Evolutionary conservation across 106 monocot species (phyloP).

Genomic region (Chionographis japonica): DNA sequence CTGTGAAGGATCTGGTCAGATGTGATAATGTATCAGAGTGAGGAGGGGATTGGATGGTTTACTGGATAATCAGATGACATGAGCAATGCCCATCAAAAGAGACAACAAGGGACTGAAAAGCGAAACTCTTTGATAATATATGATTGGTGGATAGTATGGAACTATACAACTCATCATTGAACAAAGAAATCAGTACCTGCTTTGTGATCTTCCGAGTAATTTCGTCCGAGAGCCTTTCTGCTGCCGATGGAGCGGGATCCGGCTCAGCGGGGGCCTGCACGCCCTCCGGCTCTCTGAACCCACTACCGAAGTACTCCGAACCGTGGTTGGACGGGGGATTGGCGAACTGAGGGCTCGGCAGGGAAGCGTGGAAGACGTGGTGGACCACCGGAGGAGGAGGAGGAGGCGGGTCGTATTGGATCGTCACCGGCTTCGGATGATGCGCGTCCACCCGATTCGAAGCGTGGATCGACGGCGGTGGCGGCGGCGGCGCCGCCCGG

Average conservation of each 20-base stretch:
- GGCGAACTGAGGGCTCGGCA: not conserved
- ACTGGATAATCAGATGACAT: too few relatives aligned
- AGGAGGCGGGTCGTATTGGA: constrained; percentile 10
- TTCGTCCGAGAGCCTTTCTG: constrained; percentile 18
- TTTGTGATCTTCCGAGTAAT: constrained; percentile 22
- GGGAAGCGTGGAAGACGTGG: not conserved
- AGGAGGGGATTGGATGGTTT: too few relatives aligned
- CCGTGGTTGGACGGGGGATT: not conserved
- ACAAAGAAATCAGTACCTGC: constrained; percentile 10
- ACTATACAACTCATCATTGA: too few relatives aligned
- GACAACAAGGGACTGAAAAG: too few relatives aligned
- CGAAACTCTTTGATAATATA: too few relatives aligned
- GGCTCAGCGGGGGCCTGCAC: constrained; percentile 7
- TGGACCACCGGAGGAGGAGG: not conserved
- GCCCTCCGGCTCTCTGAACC: constrained; percentile 2
- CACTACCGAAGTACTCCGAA: constrained; percentile 10
- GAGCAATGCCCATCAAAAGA: too few relatives aligned
- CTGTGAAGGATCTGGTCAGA: too few relatives aligned
- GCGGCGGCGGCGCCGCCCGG: not conserved
- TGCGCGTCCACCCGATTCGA: constrained; percentile 13
- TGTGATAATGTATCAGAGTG: too few relatives aligned
- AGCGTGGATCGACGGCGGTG: not conserved
- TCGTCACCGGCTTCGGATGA: constrained; percentile 13
- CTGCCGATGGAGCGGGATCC: not conserved
- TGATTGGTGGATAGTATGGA: too few relatives aligned